These are phyloP conservation scores for Fusarium humuli DNA, from an alignment of 2,329 filamentous ascomycete species.

Conservation along the genomic window DNA sequence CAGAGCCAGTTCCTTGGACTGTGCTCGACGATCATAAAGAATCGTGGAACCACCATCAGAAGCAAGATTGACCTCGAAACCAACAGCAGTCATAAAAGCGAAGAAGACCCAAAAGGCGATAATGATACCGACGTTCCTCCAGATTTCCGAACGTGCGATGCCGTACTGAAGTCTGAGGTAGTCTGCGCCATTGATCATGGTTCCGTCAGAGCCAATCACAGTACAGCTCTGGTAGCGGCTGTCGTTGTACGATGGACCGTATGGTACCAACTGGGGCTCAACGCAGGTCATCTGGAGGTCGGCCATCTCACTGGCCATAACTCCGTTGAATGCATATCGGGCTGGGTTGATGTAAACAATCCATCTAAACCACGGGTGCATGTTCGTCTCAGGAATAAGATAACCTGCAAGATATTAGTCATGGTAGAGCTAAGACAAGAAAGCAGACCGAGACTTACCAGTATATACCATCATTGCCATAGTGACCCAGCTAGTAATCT, in stretches of 20 bases:
- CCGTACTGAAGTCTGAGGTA: background rate
- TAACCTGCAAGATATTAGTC: conserved; percentile 57
- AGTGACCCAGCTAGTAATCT: conserved; percentile 53
- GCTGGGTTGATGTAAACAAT: conserved; percentile 72
- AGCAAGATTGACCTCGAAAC: background rate
- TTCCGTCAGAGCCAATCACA: background rate
- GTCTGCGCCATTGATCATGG: background rate
- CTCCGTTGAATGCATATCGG: conserved; percentile 70
- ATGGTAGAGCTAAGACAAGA: too few species aligned
- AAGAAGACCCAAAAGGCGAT: background rate
- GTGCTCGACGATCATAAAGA: background rate
- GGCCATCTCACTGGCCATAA: conserved; percentile 72
- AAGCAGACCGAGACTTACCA: conserved; percentile 43
- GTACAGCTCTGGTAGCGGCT: background rate
- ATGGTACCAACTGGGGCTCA: conserved; percentile 41
- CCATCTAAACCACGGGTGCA: conserved; percentile 65
- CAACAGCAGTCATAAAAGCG: background rate
- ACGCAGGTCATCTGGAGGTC: background rate
- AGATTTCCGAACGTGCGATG: background rate
- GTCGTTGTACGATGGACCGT: conserved; percentile 21
- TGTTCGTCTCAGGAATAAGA: conserved; percentile 56
- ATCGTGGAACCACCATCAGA: background rate
- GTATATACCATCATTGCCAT: conserved; percentile 69
- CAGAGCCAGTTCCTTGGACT: background rate
- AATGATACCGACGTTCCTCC: background rate